These are phyloP conservation scores for Metarhizium sp. DNA, from an alignment of 2,329 filamentous ascomycete genomes.

Conservation along the genomic window DNA sequence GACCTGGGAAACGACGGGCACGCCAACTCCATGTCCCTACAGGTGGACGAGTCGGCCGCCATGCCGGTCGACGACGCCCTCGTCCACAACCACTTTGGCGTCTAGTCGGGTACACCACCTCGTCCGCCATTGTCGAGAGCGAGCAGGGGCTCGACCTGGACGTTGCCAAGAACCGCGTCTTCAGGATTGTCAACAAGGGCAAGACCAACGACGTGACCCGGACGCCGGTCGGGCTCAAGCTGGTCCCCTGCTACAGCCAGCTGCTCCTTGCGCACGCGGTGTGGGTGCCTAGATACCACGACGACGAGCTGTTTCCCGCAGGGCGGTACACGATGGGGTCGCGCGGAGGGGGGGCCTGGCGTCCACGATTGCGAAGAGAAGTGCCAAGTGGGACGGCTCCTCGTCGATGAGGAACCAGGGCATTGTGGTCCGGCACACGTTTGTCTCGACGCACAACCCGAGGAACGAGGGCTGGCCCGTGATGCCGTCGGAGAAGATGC, in stretches of 20 bases:
- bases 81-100: too few relatives aligned
- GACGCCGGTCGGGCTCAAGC: slow-evolving; percentile 39
- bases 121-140: too few relatives aligned
- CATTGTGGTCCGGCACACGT: slow-evolving; percentile 36
- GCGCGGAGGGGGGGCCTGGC: slow-evolving; percentile 27
- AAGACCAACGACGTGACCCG: slow-evolving; percentile 37
- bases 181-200: slow-evolving; percentile 37
- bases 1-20: too few relatives aligned
- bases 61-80: too few relatives aligned
- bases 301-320: slow-evolving; percentile 39
- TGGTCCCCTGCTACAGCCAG: slow-evolving; percentile 34
- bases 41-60: too few relatives aligned
- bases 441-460: slow-evolving; percentile 38
- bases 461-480: slow-evolving; percentile 41
- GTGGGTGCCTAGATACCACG: slow-evolving; percentile 39
- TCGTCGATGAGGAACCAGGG: slow-evolving; percentile 5
- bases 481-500: slow-evolving; percentile 31
- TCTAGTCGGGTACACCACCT: too few relatives aligned
- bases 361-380: slow-evolving; percentile 7
- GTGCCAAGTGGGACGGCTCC: not conserved
- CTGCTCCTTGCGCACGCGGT: slow-evolving; percentile 36
- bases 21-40: too few relatives aligned
- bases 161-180: slow-evolving; percentile 37
- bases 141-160: slow-evolving; percentile 21
- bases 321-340: slow-evolving; percentile 43